Evolutionary conservation across 495 filamentous ascomycete species (phyloP), one percentile per base, ranked within the genome.

Genomic region (Mycothermus thermophilus): DNA sequence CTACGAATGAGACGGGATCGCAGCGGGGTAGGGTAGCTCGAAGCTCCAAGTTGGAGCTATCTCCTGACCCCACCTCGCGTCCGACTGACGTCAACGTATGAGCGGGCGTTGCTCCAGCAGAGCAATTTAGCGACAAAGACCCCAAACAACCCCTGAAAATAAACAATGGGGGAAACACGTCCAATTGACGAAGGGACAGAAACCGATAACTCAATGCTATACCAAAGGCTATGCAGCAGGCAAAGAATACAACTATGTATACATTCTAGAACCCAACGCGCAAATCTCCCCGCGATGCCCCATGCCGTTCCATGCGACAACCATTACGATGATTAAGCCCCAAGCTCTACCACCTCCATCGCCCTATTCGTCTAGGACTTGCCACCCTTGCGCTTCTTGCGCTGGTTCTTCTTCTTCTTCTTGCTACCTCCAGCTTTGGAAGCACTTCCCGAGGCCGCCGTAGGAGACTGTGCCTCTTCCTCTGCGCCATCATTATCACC

Each of bases 371-470:
- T 42, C 55, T 58, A 58, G 11, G 52, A 60, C 34, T 50, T 63
- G 48, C 48, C 51, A 30, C 52, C 58, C 42, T 52, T 62, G 37
- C 62, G 46, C 52, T 57, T 64, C 50, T 61, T 66, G 43, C 57
- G 51, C 32, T 49, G 43, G 18, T 45, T 56, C 27, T 57, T 60
- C 47, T 55, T 55, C 35, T 54, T 57, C 11, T 39, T 42, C 9
- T 41, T 33, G 20, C 42, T 41, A 5, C 35, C 39, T 8, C 46
- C 38, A 26, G 32, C 30, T n/a, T 26, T 33, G 8, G 32, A 21
- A 9, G 41, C 30, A n/a, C 28, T 19, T 6, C 37, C 45, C 12
- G 30, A 33, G 9, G 25, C 13, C 29, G 28, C 37, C 25, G 30
- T 27, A 8, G 23, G 27, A 19, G 38, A 18, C 16, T 36, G 28